Percentiles rank a stretch among this genome's conserved stretches.
Conservation (phyloP, 116 monocot species). For the Trichopus zeylanicus region DNA sequence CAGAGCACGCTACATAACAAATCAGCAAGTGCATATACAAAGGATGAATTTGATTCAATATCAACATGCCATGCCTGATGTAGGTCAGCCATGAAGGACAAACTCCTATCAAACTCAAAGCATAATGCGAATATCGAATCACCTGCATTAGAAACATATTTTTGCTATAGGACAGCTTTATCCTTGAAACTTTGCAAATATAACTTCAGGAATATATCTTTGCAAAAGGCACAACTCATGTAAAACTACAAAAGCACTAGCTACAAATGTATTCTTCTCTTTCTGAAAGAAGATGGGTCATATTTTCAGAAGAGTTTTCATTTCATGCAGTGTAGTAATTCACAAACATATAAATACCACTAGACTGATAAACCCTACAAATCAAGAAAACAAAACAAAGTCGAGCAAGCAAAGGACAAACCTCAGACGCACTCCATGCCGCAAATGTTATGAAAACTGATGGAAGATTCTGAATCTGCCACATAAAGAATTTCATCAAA, state of each 20-base stretch:
- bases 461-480: slow-evolving; percentile 64
- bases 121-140: slow-evolving; percentile 83
- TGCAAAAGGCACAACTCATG: neutral
- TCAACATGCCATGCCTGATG: slow-evolving; percentile 38
- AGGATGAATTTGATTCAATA: neutral
- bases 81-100: slow-evolving; percentile 69
- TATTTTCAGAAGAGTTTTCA: too few relatives aligned
- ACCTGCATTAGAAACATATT: slow-evolving; percentile 31
- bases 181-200: neutral
- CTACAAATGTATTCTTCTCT: too few relatives aligned
- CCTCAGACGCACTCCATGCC: slow-evolving; percentile 78
- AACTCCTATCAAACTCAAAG: slow-evolving; percentile 27
- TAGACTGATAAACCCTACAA: too few relatives aligned
- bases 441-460: slow-evolving; percentile 73
- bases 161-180: neutral
- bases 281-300: too few relatives aligned
- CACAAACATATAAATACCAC: too few relatives aligned
- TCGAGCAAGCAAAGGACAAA: slow-evolving; percentile 14
- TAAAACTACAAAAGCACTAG: too few relatives aligned
- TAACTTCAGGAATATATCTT: neutral
- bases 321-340: too few relatives aligned
- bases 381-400: neutral
- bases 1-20: too few relatives aligned
- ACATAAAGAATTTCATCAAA: neutral
- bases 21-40: too few relatives aligned